Evolutionary conservation across 768 basidiomycete genomes (phyloP).

Genomic region (Lentinus tigrinus): DNA sequence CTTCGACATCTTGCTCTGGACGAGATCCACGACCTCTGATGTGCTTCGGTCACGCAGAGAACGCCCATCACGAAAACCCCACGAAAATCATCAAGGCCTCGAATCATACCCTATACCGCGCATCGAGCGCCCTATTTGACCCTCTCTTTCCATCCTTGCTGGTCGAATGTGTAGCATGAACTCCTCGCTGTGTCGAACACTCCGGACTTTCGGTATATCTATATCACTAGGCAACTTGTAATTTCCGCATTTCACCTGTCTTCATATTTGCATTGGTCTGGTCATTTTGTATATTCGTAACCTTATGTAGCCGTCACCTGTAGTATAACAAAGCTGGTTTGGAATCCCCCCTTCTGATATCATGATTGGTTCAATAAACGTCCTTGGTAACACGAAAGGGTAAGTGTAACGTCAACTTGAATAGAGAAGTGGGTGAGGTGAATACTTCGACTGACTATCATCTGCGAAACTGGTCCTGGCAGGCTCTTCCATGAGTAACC

Average conservation of each 20-base stretch:
- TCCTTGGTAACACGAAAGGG: no score
- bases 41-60: constrained; percentile 16
- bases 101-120: constrained; percentile 8
- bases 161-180: constrained; percentile 29
- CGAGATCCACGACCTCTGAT: constrained; percentile 20
- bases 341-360: neutral
- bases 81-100: constrained; percentile 14
- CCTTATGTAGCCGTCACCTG: constrained; percentile 18
- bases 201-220: constrained; percentile 20
- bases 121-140: constrained; percentile 15
- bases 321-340: constrained; percentile 29
- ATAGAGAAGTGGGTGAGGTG: neutral
- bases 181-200: constrained; percentile 23
- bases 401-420: neutral
- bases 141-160: constrained; percentile 11
- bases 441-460: neutral
- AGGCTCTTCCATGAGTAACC: no score
- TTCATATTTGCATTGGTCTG: constrained; percentile 16
- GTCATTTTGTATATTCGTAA: constrained; percentile 22
- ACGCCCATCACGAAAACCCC: constrained; percentile 20
- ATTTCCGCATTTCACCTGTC: constrained; percentile 19
- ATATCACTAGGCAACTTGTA: constrained; percentile 27
- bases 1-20: constrained; percentile 17
- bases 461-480: no score
- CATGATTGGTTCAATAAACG: neutral